These are phyloP conservation scores for Clitopilus passeckerianus DNA, from an alignment of 768 basidiomycete species.

Conservation along the genomic window DNA sequence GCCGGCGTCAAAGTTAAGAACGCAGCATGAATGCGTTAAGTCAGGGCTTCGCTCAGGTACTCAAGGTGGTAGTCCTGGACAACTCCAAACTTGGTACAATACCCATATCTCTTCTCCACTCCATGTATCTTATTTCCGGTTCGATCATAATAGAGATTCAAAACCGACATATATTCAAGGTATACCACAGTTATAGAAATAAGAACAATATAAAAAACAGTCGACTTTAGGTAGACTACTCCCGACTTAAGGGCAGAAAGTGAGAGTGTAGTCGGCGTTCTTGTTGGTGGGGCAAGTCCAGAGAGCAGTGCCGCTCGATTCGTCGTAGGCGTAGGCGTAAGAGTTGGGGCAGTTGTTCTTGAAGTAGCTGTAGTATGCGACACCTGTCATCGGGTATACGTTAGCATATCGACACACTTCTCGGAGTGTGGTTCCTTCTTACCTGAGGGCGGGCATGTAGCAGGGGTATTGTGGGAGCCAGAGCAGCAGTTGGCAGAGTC, in stretches of 20 bases:
- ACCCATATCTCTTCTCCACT: no score
- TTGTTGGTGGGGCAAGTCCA: slow-evolving; percentile 31
- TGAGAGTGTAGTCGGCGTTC: slow-evolving; percentile 23
- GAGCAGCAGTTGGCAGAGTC: slow-evolving; percentile 33
- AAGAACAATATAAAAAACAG: no score
- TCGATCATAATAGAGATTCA: no score
- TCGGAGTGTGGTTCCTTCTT: neutral
- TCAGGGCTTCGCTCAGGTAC: no score
- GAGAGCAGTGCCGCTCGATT: slow-evolving; percentile 38
- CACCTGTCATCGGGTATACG: slow-evolving; percentile 10
- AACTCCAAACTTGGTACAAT: no score
- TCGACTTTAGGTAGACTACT: neutral
- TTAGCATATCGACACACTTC: neutral
- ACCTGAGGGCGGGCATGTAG: slow-evolving; percentile 30
- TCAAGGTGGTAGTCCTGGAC: no score
- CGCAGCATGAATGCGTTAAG: no score
- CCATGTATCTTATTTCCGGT: no score
- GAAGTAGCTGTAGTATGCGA: slow-evolving; percentile 20
- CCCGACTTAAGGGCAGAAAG: slow-evolving; percentile 19
- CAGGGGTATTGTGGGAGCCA: slow-evolving; percentile 23
- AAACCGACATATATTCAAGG: no score
- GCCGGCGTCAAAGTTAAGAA: neutral
- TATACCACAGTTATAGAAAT: no score
- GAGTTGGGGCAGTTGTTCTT: slow-evolving; percentile 21
- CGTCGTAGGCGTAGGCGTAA: slow-evolving; percentile 45